Conservation (phyloP, 208 protist species). For the Leishmania lainsoni region DNA sequence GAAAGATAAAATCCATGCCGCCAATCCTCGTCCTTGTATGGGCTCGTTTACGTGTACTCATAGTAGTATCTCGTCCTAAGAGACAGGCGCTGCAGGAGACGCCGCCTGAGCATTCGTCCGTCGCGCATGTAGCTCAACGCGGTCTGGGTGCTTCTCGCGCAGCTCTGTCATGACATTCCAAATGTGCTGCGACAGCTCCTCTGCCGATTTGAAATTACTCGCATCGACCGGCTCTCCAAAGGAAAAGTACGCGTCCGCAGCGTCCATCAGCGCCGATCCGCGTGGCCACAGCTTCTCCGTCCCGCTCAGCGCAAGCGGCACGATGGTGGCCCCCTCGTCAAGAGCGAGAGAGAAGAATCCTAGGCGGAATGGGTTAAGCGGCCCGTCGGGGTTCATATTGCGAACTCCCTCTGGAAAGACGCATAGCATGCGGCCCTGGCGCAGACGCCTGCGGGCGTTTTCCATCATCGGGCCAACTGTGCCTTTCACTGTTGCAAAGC, state of each 20-base stretch:
- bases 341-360: conserved; percentile 84
- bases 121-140: conserved; percentile 32
- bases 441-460: conserved; percentile 57
- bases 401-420: conserved; percentile 87
- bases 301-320: conserved; percentile 81
- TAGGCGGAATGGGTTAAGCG: conserved; percentile 71
- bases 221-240: conserved; percentile 77
- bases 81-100: neutral
- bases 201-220: conserved; percentile 55
- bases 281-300: conserved; percentile 78
- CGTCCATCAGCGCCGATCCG: conserved; percentile 53
- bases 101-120: conserved; percentile 1
- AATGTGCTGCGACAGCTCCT: conserved; percentile 69
- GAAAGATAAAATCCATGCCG: neutral
- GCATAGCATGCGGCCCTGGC: conserved; percentile 77
- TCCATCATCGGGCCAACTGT: conserved; percentile 85
- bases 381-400: conserved; percentile 66
- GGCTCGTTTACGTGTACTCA: no score
- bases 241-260: conserved; percentile 63
- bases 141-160: conserved; percentile 76
- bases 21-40: neutral
- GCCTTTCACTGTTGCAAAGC: conserved; percentile 82
- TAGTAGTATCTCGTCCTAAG: neutral
- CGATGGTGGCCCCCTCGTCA: conserved; percentile 77
- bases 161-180: conserved; percentile 65